Conservation (phyloP, 768 basidiomycete genomes). For the Rhizopogon vinicolor region DNA sequence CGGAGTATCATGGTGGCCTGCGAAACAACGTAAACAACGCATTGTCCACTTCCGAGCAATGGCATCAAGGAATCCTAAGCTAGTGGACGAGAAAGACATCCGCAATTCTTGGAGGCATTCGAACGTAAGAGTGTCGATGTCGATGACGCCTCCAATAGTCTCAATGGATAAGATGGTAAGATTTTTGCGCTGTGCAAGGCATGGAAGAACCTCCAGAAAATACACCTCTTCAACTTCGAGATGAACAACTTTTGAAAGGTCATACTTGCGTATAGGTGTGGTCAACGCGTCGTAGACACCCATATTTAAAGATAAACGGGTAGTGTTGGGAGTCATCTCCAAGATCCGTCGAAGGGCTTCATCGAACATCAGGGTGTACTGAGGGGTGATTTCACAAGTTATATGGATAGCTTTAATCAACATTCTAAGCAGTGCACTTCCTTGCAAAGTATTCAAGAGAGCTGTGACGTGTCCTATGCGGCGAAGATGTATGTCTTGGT, state of each 20-base stretch:
- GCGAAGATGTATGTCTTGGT: conserved; percentile 21
- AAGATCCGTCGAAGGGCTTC: not conserved
- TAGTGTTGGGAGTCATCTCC: not conserved
- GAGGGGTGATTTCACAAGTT: conserved; percentile 4
- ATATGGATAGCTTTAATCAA: conserved; percentile 12
- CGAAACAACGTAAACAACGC: not conserved
- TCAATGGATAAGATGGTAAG: not conserved
- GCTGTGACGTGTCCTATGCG: conserved; percentile 16
- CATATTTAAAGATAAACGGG: not conserved
- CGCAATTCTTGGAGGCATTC: not conserved
- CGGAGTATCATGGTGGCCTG: not conserved
- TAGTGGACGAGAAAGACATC: not conserved
- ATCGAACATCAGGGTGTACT: not conserved
- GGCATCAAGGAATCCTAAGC: not conserved
- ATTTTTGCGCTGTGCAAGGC: not conserved
- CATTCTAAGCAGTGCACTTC: not conserved
- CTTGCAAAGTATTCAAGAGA: conserved; percentile 15
- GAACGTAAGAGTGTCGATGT: not conserved
- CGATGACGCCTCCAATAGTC: not conserved
- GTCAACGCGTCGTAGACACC: not conserved
- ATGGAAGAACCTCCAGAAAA: not conserved
- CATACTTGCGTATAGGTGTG: not conserved
- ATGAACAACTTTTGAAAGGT: not conserved
- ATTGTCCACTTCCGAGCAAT: not conserved
- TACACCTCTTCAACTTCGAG: not conserved